Evolutionary conservation across 352 stramenopile species (phyloP).

Genomic region (Phytophthora capsici): DNA sequence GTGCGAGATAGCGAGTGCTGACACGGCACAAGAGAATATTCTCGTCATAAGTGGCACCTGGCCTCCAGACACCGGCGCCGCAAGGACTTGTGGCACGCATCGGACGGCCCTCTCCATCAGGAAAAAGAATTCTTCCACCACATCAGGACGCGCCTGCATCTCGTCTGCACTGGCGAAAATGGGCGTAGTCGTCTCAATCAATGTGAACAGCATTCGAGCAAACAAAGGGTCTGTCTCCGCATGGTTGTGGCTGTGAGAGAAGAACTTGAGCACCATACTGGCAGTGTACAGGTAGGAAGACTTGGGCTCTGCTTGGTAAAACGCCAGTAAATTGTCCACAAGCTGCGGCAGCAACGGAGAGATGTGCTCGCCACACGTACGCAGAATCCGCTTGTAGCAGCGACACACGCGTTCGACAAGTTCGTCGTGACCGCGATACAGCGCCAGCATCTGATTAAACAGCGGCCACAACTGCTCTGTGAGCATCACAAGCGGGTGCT

Average conservation of each 20-base stretch:
- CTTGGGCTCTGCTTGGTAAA: conserved; percentile 82
- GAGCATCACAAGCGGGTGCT: conserved; percentile 66
- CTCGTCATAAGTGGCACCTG: conserved; percentile 65
- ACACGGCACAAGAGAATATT: conserved; percentile 85
- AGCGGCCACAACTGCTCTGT: conserved; percentile 84
- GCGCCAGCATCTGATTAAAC: conserved; percentile 78
- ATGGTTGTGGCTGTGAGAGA: conserved; percentile 39
- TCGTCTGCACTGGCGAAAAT: conserved; percentile 74
- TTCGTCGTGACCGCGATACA: conserved; percentile 80
- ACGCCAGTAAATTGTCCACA: conserved; percentile 77
- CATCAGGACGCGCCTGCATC: conserved; percentile 88
- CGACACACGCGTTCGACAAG: conserved; percentile 86
- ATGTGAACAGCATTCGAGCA: conserved; percentile 60
- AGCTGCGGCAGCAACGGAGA: conserved; percentile 74
- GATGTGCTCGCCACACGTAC: conserved; percentile 66
- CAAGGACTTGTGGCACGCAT: conserved; percentile 80
- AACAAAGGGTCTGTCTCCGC: conserved; percentile 55
- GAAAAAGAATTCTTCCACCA: conserved; percentile 97
- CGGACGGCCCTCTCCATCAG: conserved; percentile 91
- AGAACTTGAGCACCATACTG: conserved; percentile 88
- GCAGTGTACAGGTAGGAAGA: conserved; percentile 86
- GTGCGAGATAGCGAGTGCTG: conserved; percentile 92
- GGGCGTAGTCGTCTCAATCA: conserved; percentile 81
- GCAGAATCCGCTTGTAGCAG: conserved; percentile 89
- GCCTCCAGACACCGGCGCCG: conserved; percentile 39